phyloP scores from a whole-genome alignment of 495 filamentous ascomycete genomes.

The Evernia prunastri region DNA sequence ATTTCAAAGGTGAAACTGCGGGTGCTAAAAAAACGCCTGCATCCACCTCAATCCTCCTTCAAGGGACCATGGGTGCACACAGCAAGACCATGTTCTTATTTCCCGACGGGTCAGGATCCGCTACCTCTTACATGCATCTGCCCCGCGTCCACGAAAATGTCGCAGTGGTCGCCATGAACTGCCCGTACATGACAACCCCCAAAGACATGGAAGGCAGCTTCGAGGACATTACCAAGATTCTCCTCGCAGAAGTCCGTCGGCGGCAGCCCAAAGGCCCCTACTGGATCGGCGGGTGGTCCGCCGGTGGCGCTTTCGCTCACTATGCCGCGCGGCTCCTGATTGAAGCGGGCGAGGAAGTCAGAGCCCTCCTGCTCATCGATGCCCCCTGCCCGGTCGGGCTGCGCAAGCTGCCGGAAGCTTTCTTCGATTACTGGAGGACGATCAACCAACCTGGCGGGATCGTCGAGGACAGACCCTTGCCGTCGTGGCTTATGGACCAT shows the following conservation, averaged over 20 bases:
- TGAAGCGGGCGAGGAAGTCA: slow-evolving; percentile 52
- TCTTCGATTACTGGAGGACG: slow-evolving; percentile 52
- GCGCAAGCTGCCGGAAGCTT: slow-evolving; percentile 70
- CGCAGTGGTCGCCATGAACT: slow-evolving; percentile 50
- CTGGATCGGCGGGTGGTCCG: slow-evolving; percentile 46
- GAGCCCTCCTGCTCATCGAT: slow-evolving; percentile 60
- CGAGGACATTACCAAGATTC: slow-evolving; percentile 51
- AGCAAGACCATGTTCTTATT: slow-evolving; percentile 61
- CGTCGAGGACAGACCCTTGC: slow-evolving; percentile 45
- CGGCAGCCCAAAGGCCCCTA: slow-evolving; percentile 58
- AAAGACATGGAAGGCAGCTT: slow-evolving; percentile 50
- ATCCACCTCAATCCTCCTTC: slow-evolving; percentile 47
- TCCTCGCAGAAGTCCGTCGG: slow-evolving; percentile 53
- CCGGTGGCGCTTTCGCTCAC: slow-evolving; percentile 65
- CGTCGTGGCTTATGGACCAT: slow-evolving; percentile 74
- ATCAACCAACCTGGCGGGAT: slow-evolving; percentile 68
- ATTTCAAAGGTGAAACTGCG: slow-evolving; percentile 4
- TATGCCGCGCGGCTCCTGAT: slow-evolving; percentile 57
- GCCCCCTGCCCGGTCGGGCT: slow-evolving; percentile 61
- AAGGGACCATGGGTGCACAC: slow-evolving; percentile 37
- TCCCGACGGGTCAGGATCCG: slow-evolving; percentile 64
- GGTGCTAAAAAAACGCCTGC: slow-evolving; percentile 15
- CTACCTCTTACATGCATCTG: slow-evolving; percentile 58
- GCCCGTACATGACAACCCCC: slow-evolving; percentile 51
- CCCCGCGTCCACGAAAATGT: slow-evolving; percentile 36